Percentiles rank a stretch among this genome's conserved stretches.
phyloP scores from a whole-genome alignment of 2,329 filamentous ascomycete genomes.

The Xylaria sp. region DNA sequence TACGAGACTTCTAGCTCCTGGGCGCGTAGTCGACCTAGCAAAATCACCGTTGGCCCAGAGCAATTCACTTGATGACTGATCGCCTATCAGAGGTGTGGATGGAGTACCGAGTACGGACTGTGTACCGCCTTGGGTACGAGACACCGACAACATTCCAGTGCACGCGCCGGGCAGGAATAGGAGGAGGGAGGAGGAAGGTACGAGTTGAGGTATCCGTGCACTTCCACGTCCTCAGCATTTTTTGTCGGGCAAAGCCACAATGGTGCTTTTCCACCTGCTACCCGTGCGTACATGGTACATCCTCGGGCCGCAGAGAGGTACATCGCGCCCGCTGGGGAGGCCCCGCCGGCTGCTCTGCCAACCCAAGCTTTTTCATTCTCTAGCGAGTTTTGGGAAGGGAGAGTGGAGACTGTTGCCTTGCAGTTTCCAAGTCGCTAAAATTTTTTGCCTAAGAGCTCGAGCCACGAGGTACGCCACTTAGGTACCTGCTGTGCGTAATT shows the following conservation, averaged over 20 bases:
- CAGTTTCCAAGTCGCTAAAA: conserved; percentile 14
- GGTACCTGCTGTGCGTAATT: neutral
- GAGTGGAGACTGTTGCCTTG: conserved; percentile 10
- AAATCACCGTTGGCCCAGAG: too few species aligned
- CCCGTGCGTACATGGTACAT: too few species aligned
- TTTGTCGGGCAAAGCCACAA: neutral
- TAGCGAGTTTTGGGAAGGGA: neutral
- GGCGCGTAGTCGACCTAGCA: too few species aligned
- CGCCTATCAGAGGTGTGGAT: neutral
- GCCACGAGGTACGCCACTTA: conserved; percentile 8
- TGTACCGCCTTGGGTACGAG: neutral
- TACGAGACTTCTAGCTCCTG: neutral
- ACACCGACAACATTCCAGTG: too few species aligned
- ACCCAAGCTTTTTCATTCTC: neutral
- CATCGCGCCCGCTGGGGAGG: too few species aligned
- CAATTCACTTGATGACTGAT: neutral
- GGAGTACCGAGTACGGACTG: neutral
- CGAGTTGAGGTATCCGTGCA: too few species aligned
- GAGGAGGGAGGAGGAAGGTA: neutral
- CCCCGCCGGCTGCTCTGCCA: neutral
- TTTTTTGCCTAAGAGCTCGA: conserved; percentile 18
- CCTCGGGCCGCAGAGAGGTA: neutral
- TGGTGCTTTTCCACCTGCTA: neutral
- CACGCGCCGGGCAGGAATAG: too few species aligned
- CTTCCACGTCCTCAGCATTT: too few species aligned